A percentile compares a stretch with the other conserved stretches of the same genome.
phyloP scores from a whole-genome alignment of 2,329 filamentous ascomycete genomes.

The Aspergillus ruber region DNA sequence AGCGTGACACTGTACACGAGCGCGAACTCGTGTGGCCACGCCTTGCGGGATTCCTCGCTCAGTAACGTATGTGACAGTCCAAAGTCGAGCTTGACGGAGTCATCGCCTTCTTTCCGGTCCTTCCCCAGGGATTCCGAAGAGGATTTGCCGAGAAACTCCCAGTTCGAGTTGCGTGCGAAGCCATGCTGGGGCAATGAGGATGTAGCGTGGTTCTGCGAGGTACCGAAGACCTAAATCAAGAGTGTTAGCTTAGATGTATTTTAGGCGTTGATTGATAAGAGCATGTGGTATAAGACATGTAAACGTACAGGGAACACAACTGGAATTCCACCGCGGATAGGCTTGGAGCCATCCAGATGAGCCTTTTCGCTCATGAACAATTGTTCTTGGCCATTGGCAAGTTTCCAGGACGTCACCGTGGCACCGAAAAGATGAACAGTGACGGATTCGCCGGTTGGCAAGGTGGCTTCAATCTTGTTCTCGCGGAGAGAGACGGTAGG shows the following conservation, averaged over 20 bases:
- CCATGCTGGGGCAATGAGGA: constrained; percentile 82
- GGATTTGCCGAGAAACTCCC: constrained; percentile 91
- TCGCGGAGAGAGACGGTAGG: constrained; percentile 71
- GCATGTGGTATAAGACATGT: no score
- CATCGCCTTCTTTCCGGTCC: constrained; percentile 44
- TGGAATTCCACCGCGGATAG: constrained; percentile 86
- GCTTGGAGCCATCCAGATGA: constrained; percentile 76
- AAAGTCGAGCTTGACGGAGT: constrained; percentile 89
- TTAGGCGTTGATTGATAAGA: no score
- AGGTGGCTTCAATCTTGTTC: constrained; percentile 67
- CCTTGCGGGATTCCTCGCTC: constrained; percentile 58
- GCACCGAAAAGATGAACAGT: constrained; percentile 85
- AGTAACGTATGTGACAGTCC: constrained; percentile 72
- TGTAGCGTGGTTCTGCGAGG: constrained; percentile 69
- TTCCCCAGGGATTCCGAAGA: constrained; percentile 56
- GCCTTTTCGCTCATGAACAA: constrained; percentile 78
- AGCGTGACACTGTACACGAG: constrained; percentile 91
- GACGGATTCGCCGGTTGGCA: constrained; percentile 81
- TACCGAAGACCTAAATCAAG: constrained; percentile 67
- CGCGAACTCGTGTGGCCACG: constrained; percentile 83
- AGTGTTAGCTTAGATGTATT: not conserved
- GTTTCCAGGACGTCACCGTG: constrained; percentile 91
- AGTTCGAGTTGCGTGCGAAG: constrained; percentile 80
- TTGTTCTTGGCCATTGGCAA: constrained; percentile 69
- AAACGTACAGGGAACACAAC: constrained; percentile 79